Percentiles rank a stretch among this genome's conserved stretches.
These are phyloP conservation scores for Aspergillus affinis DNA, from an alignment of 495 filamentous ascomycete genomes.

Conservation along the genomic window DNA sequence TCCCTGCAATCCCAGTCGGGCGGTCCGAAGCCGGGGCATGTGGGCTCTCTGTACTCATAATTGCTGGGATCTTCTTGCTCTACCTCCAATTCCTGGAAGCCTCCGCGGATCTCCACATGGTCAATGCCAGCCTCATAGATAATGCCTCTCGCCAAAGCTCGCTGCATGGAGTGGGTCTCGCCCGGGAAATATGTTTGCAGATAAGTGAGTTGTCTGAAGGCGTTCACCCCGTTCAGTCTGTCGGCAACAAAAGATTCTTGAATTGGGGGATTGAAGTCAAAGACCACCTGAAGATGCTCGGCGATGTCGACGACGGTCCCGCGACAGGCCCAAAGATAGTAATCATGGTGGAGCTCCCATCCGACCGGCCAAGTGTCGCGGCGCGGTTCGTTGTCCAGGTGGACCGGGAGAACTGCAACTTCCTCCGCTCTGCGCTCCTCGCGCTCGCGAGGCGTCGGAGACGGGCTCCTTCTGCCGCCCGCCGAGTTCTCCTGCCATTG, in stretches of 20 bases:
- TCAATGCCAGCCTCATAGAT: conserved; percentile 14
- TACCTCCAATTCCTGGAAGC: conserved; percentile 11
- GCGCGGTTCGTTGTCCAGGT: conserved; percentile 11
- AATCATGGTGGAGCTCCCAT: conserved; percentile 18
- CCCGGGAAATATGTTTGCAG: conserved; percentile 19
- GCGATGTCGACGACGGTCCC: conserved; percentile 15
- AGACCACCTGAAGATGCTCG: conserved; percentile 17
- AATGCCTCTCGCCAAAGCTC: conserved; percentile 16
- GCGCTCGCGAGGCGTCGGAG: neutral
- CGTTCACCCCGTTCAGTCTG: conserved; percentile 15
- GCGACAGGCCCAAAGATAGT: conserved; percentile 20
- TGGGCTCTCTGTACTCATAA: neutral
- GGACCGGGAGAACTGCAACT: neutral
- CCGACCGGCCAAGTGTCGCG: conserved; percentile 9
- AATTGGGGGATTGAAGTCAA: conserved; percentile 14
- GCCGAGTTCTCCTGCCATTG: neutral
- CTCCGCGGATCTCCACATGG: conserved; percentile 14
- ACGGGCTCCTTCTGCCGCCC: neutral
- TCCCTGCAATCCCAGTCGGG: conserved; percentile 11
- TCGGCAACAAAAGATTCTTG: conserved; percentile 12
- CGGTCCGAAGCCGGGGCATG: neutral
- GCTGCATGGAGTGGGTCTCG: conserved; percentile 20
- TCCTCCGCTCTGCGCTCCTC: neutral
- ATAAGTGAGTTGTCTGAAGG: conserved; percentile 18
- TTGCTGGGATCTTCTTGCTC: conserved; percentile 10